Conservation (phyloP, 352 stramenopile genomes). For the Phytophthora pistaciae region DNA sequence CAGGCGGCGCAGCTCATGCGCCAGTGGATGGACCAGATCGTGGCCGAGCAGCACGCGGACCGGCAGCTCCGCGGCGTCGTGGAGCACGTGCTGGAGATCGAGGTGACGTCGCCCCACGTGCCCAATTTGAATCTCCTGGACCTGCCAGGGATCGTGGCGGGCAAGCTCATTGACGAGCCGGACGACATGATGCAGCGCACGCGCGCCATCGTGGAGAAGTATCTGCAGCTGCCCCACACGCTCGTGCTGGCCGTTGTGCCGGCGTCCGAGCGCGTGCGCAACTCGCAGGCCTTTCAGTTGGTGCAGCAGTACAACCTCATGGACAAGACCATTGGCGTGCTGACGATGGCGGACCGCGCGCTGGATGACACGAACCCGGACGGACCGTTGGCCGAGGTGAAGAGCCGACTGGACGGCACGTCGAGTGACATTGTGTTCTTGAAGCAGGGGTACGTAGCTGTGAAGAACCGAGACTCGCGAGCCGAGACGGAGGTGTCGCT, state of each 20-base stretch:
- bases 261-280: slow-evolving; percentile 40
- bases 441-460: slow-evolving; percentile 50
- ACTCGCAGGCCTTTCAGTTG: slow-evolving; percentile 57
- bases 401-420: slow-evolving; percentile 33
- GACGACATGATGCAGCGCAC: slow-evolving; percentile 57
- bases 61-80: slow-evolving; percentile 30
- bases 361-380: slow-evolving; percentile 29
- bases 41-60: slow-evolving; percentile 22
- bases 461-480: slow-evolving; percentile 48
- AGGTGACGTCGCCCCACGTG: slow-evolving; percentile 44
- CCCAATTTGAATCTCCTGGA: slow-evolving; percentile 54
- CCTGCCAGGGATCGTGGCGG: slow-evolving; percentile 51
- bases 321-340: slow-evolving; percentile 48
- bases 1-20: slow-evolving; percentile 33
- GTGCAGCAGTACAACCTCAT: slow-evolving; percentile 46
- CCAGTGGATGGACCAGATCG: slow-evolving; percentile 53
- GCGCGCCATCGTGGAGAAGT: slow-evolving; percentile 42
- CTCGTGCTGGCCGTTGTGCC: slow-evolving; percentile 55
- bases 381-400: slow-evolving; percentile 36
- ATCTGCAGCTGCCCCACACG: slow-evolving; percentile 43
- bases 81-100: slow-evolving; percentile 51
- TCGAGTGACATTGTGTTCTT: slow-evolving; percentile 43
- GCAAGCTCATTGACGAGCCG: slow-evolving; percentile 34
- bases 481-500: slow-evolving; percentile 18
- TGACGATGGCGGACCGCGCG: slow-evolving; percentile 56